Evolutionary conservation across 179 eudicot genomes (phyloP).

Genomic region (Spinacia oleracea): DNA sequence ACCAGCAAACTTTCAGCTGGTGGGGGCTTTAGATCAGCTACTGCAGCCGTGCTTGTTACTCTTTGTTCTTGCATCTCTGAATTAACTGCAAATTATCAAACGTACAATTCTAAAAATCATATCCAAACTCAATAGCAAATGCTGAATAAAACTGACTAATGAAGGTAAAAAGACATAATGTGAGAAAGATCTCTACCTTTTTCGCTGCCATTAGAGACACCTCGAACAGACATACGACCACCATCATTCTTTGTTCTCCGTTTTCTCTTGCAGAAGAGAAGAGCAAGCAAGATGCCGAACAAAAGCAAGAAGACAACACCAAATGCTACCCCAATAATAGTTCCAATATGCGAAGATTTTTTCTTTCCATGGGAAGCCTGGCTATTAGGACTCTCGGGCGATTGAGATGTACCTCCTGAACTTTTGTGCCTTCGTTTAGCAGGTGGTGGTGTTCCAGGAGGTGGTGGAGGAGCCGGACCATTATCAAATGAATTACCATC

Average conservation of each 20-base stretch:
- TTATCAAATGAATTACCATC: constrained; percentile 81
- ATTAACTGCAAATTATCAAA: constrained; percentile 38
- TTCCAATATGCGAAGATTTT: constrained; percentile 56
- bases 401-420: constrained; percentile 42
- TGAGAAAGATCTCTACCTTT: constrained; percentile 44
- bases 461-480: constrained; percentile 97
- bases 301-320: constrained; percentile 53
- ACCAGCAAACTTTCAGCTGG: constrained; percentile 61
- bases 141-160: not conserved
- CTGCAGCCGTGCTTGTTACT: constrained; percentile 46
- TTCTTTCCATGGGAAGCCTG: constrained; percentile 44
- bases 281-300: constrained; percentile 48
- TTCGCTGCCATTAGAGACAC: constrained; percentile 49
- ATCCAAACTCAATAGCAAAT: no score
- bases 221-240: constrained; percentile 49
- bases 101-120: not conserved
- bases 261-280: constrained; percentile 58
- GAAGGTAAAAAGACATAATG: not conserved
- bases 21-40: constrained; percentile 64
- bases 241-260: constrained; percentile 48
- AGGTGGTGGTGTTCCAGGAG: constrained; percentile 55
- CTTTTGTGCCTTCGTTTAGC: constrained; percentile 44
- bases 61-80: constrained; percentile 80
- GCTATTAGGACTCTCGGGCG: constrained; percentile 44
- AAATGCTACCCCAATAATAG: constrained; percentile 66